Evolutionary conservation across 176 grass and related monocot genomes (phyloP), one percentile per base, ranked within the genome.

Genomic region (Alopecurus myosuroides): DNA sequence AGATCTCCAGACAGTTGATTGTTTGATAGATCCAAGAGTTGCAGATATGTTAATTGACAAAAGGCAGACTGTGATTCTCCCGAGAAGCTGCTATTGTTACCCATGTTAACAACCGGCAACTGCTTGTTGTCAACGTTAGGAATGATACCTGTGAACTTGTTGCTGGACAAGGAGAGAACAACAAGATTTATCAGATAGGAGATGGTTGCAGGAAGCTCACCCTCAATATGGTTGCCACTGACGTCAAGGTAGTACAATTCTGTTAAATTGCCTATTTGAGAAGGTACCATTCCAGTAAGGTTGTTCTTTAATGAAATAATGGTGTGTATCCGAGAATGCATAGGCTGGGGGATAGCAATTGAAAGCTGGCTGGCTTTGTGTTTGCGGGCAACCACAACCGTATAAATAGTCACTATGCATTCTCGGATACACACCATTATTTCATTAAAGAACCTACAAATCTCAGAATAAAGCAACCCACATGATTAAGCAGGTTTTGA

Each of bases 1-100:
- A n/a, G 33, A 14, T 86, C 50, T 14, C 85, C 85, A 9, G 52
- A 66, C 1, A 91, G 66, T 0, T 66, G 51, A 66, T 87, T 91
- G 22, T 29, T 37, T 42, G 79, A 87, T 25, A 87, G 37, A 2
- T 45, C 77, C 18, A 90, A 9, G 15, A 29, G 7, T 37, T 40
- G 19, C 34, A 69, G 10, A 39, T 12, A 3, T n/a, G 15, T 2
- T 36, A 67, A 11, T 1, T 67, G 30, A 11, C 63, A 67, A 36
- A 36, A 67, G 31, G 14, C 30, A 34, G 63, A 67, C 17, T 9
- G 17, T 9, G 31, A 36, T 67, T 67, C 31, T 36, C 18, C 63
- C 1, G 4, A 20, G 8, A 64, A 64, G 29, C 15, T 64, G 29
- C 3, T 33, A 17, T 33, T 18, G 29, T 64, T 34, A 0, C 5